A percentile compares a stretch with the other conserved stretches of the same genome.
phyloP scores from a whole-genome alignment of 306 rosid species.

The Corylus heterophylla region DNA sequence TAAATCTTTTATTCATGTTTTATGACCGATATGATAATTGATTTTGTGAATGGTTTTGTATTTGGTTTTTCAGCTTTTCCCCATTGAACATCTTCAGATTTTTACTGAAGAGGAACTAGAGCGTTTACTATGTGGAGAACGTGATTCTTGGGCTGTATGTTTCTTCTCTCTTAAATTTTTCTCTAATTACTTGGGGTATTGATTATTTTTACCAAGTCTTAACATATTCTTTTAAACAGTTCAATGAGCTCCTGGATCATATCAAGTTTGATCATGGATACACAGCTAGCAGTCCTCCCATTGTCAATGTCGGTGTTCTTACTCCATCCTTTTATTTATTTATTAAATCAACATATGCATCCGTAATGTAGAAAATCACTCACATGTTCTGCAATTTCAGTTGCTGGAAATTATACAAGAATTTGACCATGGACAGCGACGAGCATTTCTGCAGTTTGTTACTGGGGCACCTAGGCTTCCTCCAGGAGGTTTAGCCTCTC shows the following conservation, averaged over 20 bases:
- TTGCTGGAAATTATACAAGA: conserved; percentile 81
- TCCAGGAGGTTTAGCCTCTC: conserved; percentile 95
- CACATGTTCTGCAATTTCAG: conserved; percentile 40
- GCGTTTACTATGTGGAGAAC: conserved; percentile 84
- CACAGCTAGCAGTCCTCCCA: conserved; percentile 93
- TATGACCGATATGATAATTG: conserved; percentile 14
- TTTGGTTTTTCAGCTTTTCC: conserved; percentile 64
- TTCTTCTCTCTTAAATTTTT: conserved; percentile 14
- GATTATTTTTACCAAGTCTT: conserved; percentile 17
- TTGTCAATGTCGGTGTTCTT: conserved; percentile 59
- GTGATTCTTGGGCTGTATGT: conserved; percentile 87
- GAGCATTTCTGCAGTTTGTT: conserved; percentile 96
- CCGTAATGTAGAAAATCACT: conserved; percentile 6
- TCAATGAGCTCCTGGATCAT: conserved; percentile 80
- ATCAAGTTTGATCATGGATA: conserved; percentile 95
- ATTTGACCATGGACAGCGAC: conserved; percentile 58
- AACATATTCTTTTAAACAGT: conserved; percentile 40
- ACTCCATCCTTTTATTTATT: neutral
- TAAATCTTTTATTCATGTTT: neutral
- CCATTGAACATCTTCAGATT: conserved; percentile 68
- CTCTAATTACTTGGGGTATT: neutral
- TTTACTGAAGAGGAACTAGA: conserved; percentile 88
- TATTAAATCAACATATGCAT: conserved; percentile 13
- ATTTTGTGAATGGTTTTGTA: neutral
- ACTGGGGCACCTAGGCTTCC: conserved; percentile 98